These are phyloP conservation scores for Podaxis rugospora DNA, from an alignment of 768 basidiomycete species.

Conservation along the genomic window DNA sequence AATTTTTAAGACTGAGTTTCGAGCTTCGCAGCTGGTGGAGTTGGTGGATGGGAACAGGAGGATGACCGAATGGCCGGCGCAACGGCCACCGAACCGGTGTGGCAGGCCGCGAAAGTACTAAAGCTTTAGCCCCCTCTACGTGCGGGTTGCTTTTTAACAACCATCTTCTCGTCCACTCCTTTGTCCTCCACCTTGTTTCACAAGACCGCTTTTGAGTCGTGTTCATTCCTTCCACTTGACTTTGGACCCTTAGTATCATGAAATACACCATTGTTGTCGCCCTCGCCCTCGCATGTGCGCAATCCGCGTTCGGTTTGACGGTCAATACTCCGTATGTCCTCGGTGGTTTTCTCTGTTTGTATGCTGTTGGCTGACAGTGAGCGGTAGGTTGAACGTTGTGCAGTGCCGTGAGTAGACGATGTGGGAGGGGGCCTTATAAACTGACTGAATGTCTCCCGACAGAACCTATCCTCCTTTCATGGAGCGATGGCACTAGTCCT, in stretches of 20 bases:
- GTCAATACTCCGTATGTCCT: constrained; percentile 66
- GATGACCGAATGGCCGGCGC: not conserved
- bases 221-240: constrained; percentile 11
- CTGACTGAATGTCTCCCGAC: constrained; percentile 5
- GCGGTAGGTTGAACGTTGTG: constrained; percentile 24
- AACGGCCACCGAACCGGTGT: constrained; percentile 28
- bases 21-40: not conserved
- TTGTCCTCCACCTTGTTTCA: not conserved
- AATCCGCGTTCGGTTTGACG: constrained; percentile 37
- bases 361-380: not conserved
- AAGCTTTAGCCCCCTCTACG: constrained; percentile 17
- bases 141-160: constrained; percentile 10
- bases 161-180: constrained; percentile 13
- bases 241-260: constrained; percentile 23
- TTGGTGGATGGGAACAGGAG: not conserved
- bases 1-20: not conserved
- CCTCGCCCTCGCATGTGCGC: constrained; percentile 31
- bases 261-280: constrained; percentile 31
- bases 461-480: constrained; percentile 60
- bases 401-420: constrained; percentile 30
- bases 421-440: not conserved
- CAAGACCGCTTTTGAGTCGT: constrained; percentile 11
- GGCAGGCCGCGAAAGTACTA: constrained; percentile 17
- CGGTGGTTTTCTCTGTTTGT: not conserved
- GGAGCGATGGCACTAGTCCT: constrained; percentile 47